Percentiles rank a stretch among this genome's conserved stretches.
Conservation (phyloP, 2,329 filamentous ascomycete genomes). For the Teratosphaeria destructans region DNA sequence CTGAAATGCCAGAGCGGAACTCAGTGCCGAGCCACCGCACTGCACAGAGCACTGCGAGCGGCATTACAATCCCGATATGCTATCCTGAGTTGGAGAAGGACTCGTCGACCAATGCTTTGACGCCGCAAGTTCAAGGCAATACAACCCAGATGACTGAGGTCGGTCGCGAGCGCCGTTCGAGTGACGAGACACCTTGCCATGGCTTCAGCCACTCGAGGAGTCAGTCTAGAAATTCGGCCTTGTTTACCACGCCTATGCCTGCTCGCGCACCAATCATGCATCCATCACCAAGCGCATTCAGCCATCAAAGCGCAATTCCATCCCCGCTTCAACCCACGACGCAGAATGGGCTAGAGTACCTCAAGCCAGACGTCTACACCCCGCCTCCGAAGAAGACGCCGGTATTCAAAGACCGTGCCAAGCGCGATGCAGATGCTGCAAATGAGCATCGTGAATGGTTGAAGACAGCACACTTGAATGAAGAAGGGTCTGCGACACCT, state of each 20-base stretch:
- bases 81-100: conserved; percentile 11
- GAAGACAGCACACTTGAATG: not conserved
- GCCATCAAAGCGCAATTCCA: conserved; percentile 19
- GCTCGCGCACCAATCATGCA: not conserved
- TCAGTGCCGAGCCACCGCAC: conserved; percentile 1
- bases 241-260: conserved; percentile 1
- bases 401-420: not conserved
- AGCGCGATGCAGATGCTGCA: not conserved
- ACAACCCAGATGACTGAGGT: not conserved
- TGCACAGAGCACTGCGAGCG: conserved; percentile 5
- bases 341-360: not conserved
- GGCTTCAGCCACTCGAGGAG: conserved; percentile 5
- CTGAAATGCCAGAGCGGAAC: not conserved
- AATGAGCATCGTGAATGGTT: not conserved
- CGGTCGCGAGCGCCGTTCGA: not conserved
- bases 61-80: conserved; percentile 7
- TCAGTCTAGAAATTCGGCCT: not conserved
- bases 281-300: conserved; percentile 10
- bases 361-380: conserved; percentile 5
- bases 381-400: conserved; percentile 7
- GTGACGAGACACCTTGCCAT: conserved; percentile 2
- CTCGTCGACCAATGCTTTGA: conserved; percentile 3
- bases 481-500: not conserved
- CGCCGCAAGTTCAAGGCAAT: not conserved
- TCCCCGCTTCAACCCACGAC: conserved; percentile 17